Base-by-base conservation (phyloP, 805 yeast species). In the Cyberlindnera nakhonratchasimensis region DNA sequence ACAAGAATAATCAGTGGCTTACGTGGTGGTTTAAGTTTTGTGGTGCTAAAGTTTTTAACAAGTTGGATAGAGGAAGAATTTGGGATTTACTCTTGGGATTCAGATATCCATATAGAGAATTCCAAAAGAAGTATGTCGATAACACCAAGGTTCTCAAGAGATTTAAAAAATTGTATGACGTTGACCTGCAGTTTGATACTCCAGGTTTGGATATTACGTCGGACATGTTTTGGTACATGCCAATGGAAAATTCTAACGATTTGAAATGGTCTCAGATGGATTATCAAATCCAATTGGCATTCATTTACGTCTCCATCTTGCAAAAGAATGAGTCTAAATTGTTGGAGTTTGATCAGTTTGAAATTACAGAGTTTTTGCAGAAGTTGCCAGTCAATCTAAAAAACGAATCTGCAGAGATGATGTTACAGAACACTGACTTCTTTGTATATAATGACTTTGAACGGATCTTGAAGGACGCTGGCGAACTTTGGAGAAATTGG, bases 1-100 rank as follows among this genome's bases (percentile, higher is more conserved):
- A 45, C 24, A 71, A 77, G 46, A 88, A 84, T 48, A 93, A 86
- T 52, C 89, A 82, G 57, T 90, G 97, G 97, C 69, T 89, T 20
- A 73, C 87, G 29, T 90, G 96, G 96, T 90, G 97, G 97, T 69
- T 90, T 49, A 87, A 88, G 58, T 90, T 86, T 73, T 77, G 86
- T 57, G 96, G 96, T 17, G 77, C 93, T 12, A 86, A 86, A 62
- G 88, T 83, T 6, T 79, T 95, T 76, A 82, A 89, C 33, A 74
- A 84, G 47, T 72, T 71, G 45, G 96, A 88, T 62, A 66, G 96
- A 39, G 96, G 93, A 11, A 71, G 96, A 47, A 71, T 88, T 6
- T 90, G 98, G 98, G 98, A 90, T 65, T 65, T 80, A 49, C 63
- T 89, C 34, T 62, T 90, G 20, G 96, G 96, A 2, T 87, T 90